phyloP scores from a whole-genome alignment of 2,329 filamentous ascomycete genomes.

The Epichloe typhina region DNA sequence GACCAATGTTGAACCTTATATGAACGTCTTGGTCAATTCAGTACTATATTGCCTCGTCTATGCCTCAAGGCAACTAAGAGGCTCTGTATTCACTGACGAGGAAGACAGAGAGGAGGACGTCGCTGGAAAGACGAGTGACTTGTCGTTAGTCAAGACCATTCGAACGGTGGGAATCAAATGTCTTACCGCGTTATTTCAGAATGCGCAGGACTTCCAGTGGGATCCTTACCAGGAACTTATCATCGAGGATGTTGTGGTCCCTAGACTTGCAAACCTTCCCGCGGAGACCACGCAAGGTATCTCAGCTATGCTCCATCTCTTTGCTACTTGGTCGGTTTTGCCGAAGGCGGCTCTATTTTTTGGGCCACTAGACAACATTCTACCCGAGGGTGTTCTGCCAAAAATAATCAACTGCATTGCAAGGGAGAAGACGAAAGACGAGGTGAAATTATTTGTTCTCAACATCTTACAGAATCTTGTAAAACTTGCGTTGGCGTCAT shows the following conservation, averaged over 20 bases:
- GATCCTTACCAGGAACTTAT: constrained; percentile 55
- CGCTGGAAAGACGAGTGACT: constrained; percentile 29
- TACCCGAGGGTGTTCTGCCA: constrained; percentile 50
- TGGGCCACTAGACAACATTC: constrained; percentile 21
- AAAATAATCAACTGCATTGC: constrained; percentile 61
- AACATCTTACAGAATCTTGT: constrained; percentile 61
- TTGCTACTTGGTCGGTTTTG: constrained; percentile 67
- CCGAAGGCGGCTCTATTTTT: constrained; percentile 56
- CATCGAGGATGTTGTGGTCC: constrained; percentile 61
- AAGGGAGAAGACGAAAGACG: constrained; percentile 64
- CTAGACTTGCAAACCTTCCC: constrained; percentile 64
- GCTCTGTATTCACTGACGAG: constrained; percentile 18
- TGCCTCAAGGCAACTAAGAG: constrained; percentile 47
- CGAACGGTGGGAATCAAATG: constrained; percentile 71
- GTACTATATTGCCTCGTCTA: constrained; percentile 70
- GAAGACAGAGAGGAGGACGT: constrained; percentile 26
- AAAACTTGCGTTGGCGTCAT: constrained; percentile 41
- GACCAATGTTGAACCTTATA: constrained; percentile 54
- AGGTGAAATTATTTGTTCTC: constrained; percentile 74
- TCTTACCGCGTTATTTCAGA: constrained; percentile 63
- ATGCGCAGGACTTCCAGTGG: constrained; percentile 60
- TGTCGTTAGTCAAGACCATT: constrained; percentile 51
- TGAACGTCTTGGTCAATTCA: constrained; percentile 57
- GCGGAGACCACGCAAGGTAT: constrained; percentile 80
- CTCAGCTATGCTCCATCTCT: constrained; percentile 67